Base-by-base conservation (phyloP, 768 basidiomycete genomes). In the Leccinum rimulosum region DNA sequence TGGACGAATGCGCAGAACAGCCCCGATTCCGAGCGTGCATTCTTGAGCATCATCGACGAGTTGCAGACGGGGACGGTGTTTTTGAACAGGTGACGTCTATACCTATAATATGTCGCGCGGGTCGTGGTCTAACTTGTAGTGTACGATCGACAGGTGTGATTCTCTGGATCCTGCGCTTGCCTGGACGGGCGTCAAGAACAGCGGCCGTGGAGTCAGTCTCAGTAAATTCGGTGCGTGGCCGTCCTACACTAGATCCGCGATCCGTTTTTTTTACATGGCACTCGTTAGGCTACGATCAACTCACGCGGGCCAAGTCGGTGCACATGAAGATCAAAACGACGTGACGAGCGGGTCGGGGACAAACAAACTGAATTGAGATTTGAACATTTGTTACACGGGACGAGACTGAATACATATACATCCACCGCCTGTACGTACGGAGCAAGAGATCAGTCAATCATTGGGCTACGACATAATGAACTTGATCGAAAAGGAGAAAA, bases 161-260 rank as follows among this genome's bases (percentile, higher is more conserved):
- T 88, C 80, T 68, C 80, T 97, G 25, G 97, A 99, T 68, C 96
- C 97, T 2, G 93, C 95, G 5, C 77, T 98, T 2, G 83, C 91
- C 0, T 99, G 97, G 97, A 91, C 88, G 3, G 97, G 96, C 2
- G 88, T 93, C 50, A 98, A 98, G 79, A 77, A 97, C 66, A 94
- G 90, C 56, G 97, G 97, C 28, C 79, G 95, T 30, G 97, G 97
- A 2, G 78, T 98, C 60, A 95, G 92, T 66, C 75, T 98, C 64
- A 93, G 92, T 70, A 87, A 88, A 68, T 94, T 91, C 63, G 95
- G 95, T 93, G 57, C 57, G 84, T 64, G 10, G 6, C 19, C 7
- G 4, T n/a, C 10, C 11, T 14, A 47, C 55, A 47, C 54, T 15
- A 15, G 11, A 25, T 10, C 55, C 17, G 52, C 1, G n/a, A 17